These are phyloP conservation scores for Lactarius quietus DNA, from an alignment of 768 basidiomycete genomes.

Conservation along the genomic window DNA sequence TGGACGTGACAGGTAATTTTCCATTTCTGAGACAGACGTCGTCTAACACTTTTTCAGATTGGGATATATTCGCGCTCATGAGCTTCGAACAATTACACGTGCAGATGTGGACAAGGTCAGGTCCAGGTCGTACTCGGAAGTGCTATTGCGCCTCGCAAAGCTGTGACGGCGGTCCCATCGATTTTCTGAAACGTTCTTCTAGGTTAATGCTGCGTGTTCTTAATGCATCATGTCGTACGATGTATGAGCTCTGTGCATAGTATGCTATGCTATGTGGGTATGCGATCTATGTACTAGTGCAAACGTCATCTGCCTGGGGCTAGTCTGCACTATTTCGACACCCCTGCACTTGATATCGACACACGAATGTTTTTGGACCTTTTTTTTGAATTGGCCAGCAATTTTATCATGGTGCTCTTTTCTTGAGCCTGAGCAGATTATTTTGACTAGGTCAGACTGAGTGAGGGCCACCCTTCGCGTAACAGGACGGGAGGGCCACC, in stretches of 20 bases:
- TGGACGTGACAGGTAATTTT: constrained; percentile 54
- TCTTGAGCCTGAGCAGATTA: too few relatives aligned
- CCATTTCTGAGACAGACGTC: not conserved
- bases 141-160: constrained; percentile 39
- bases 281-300: not conserved
- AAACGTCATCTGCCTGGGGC: too few relatives aligned
- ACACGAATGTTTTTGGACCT: too few relatives aligned
- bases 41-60: constrained; percentile 35
- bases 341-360: too few relatives aligned
- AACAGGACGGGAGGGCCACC: too few relatives aligned
- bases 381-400: too few relatives aligned
- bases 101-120: constrained; percentile 74
- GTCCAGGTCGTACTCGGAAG: constrained; percentile 55
- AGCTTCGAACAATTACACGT: constrained; percentile 57
- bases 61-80: constrained; percentile 77
- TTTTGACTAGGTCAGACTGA: too few relatives aligned
- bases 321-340: not conserved
- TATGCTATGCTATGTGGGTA: not conserved
- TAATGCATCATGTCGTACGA: not conserved
- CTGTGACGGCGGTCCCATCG: constrained; percentile 34
- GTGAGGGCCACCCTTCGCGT: too few relatives aligned
- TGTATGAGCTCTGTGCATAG: not conserved
- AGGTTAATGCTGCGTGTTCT: not conserved
- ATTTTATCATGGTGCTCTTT: too few relatives aligned
- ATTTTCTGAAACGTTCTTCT: not conserved